Evolutionary conservation across 2,329 filamentous ascomycete species (phyloP).

Genomic region (Chaetothyriales sp.): DNA sequence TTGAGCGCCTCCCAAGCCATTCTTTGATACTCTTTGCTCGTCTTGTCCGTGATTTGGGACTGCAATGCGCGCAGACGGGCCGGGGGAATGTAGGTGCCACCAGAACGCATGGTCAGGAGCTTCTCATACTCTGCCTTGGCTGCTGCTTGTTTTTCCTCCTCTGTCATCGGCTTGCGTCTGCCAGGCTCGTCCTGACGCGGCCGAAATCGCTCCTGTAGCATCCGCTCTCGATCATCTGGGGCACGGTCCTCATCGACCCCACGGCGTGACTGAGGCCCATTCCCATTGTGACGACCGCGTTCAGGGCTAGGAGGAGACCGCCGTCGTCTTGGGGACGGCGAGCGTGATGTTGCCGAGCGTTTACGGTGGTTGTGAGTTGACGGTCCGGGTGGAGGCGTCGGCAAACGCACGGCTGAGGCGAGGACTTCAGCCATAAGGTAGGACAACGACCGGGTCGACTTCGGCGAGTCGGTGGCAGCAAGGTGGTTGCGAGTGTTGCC

Average conservation of each 20-base stretch:
- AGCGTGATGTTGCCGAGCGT: conserved; percentile 39
- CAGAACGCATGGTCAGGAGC: conserved; percentile 79
- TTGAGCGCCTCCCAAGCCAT: conserved; percentile 99
- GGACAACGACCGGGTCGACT: not conserved
- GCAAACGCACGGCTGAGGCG: conserved; percentile 44
- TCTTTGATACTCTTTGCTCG: conserved; percentile 90
- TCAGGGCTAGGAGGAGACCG: conserved; percentile 30
- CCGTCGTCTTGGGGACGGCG: conserved; percentile 35
- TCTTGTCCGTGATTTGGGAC: conserved; percentile 92
- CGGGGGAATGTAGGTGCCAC: conserved; percentile 91
- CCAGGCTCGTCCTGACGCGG: conserved; percentile 35
- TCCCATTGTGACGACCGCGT: conserved; percentile 14
- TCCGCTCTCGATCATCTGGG: conserved; percentile 34
- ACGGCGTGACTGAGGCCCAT: conserved; percentile 7
- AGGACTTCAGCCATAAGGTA: conserved; percentile 30
- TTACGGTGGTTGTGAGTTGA: conserved; percentile 38
- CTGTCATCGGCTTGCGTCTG: conserved; percentile 40
- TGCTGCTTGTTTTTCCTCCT: conserved; percentile 72
- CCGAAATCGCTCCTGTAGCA: conserved; percentile 38
- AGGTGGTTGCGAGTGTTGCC: too few relatives aligned
- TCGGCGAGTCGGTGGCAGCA: not conserved
- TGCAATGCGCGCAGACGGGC: conserved; percentile 81
- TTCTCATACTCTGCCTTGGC: conserved; percentile 91
- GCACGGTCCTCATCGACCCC: conserved; percentile 33
- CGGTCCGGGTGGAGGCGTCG: conserved; percentile 38